Conservation (phyloP, 768 basidiomycete species). For the Stropharia rugosoannulata region DNA sequence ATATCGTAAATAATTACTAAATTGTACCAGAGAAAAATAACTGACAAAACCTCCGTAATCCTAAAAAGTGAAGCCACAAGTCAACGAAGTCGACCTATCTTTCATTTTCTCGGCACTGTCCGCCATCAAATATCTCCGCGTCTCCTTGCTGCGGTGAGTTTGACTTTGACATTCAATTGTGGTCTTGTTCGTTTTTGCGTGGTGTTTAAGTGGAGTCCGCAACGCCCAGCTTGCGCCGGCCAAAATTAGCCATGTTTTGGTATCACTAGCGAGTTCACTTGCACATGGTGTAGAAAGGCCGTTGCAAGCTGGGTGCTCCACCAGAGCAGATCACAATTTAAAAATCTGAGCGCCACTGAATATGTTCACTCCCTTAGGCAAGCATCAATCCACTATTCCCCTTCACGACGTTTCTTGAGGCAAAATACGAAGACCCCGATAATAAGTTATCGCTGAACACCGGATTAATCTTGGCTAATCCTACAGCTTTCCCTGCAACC, state of each 20-base stretch:
- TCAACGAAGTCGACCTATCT: slow-evolving; percentile 24
- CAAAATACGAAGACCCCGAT: slow-evolving; percentile 48
- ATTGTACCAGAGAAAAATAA: slow-evolving; percentile 43
- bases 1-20: neutral
- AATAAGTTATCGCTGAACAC: slow-evolving; percentile 42
- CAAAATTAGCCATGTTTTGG: no score
- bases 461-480: slow-evolving; percentile 28
- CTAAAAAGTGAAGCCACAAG: slow-evolving; percentile 38
- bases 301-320: neutral
- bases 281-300: no score
- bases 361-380: slow-evolving; percentile 10
- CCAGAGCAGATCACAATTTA: neutral
- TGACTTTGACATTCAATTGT: neutral
- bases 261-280: no score
- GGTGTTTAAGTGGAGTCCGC: neutral
- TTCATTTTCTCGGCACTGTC: slow-evolving; percentile 63
- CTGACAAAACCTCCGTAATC: slow-evolving; percentile 40
- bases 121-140: slow-evolving; percentile 77
- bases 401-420: slow-evolving; percentile 37
- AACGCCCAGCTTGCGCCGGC: neutral
- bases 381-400: slow-evolving; percentile 43
- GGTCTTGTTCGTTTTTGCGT: neutral
- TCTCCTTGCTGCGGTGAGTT: slow-evolving; percentile 43
- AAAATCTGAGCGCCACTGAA: neutral
- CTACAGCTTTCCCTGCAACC: slow-evolving; percentile 28